Conservation (phyloP, 2,329 filamentous ascomycete species). For the Huntiella decipiens region DNA sequence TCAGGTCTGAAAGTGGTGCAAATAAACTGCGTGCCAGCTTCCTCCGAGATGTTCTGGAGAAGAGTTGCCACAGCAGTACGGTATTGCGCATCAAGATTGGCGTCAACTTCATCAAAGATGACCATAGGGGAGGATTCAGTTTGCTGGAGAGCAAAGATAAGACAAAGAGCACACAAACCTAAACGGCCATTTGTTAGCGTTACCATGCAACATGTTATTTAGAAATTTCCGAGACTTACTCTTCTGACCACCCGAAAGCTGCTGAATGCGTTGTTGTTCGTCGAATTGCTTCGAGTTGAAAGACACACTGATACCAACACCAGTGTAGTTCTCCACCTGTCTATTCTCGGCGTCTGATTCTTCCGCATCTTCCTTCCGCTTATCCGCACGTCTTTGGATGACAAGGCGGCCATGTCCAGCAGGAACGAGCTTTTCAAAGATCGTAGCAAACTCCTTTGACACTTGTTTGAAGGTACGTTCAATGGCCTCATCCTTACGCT, state of each 20-base stretch:
- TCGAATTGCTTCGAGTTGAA: slow-evolving; percentile 95
- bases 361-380: slow-evolving; percentile 34
- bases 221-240: slow-evolving; percentile 37
- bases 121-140: slow-evolving; percentile 97
- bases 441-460: slow-evolving; percentile 73
- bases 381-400: slow-evolving; percentile 79
- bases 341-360: slow-evolving; percentile 53
- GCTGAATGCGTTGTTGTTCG: slow-evolving; percentile 93
- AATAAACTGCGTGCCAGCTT: slow-evolving; percentile 65
- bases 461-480: slow-evolving; percentile 98
- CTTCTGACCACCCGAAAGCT: slow-evolving; percentile 93
- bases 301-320: slow-evolving; percentile 89
- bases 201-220: background rate
- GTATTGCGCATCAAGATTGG: slow-evolving; percentile 95
- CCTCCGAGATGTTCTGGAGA: slow-evolving; percentile 56
- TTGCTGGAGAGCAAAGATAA: slow-evolving; percentile 97
- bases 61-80: slow-evolving; percentile 86
- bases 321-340: slow-evolving; percentile 83
- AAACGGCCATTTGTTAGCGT: slow-evolving; percentile 13
- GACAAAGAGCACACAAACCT: slow-evolving; percentile 88
- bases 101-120: slow-evolving; percentile 97
- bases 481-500: slow-evolving; percentile 93
- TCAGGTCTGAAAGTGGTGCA: slow-evolving; percentile 97
- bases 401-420: slow-evolving; percentile 80
- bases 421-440: slow-evolving; percentile 89